A percentile compares a stretch with the other conserved stretches of the same genome.
phyloP scores from a whole-genome alignment of 2,329 filamentous ascomycete genomes.

The Orbilia quercus region DNA sequence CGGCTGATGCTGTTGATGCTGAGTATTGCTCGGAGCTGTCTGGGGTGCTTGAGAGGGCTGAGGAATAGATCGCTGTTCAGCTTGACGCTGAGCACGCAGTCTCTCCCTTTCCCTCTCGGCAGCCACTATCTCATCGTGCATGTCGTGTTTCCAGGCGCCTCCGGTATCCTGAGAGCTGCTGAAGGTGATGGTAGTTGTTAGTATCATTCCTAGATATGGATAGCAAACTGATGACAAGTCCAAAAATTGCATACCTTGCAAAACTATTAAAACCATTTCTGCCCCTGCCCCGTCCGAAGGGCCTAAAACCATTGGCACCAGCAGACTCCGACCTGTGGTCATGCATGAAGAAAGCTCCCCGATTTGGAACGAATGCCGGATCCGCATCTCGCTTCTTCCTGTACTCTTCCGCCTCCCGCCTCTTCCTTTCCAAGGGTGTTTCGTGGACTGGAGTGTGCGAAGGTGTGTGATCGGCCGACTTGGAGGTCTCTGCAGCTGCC shows the following conservation, averaged over 20 bases:
- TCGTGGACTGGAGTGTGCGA: slow-evolving; percentile 65
- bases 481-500: slow-evolving; percentile 61
- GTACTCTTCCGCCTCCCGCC: slow-evolving; percentile 90
- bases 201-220: slow-evolving; percentile 31
- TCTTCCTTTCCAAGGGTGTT: slow-evolving; percentile 75
- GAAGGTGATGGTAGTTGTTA: slow-evolving; percentile 29
- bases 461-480: slow-evolving; percentile 60
- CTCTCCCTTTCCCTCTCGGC: slow-evolving; percentile 53
- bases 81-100: slow-evolving; percentile 51
- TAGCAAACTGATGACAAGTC: slow-evolving; percentile 20
- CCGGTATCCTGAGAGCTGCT: slow-evolving; percentile 69
- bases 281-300: slow-evolving; percentile 74
- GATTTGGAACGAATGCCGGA: slow-evolving; percentile 91
- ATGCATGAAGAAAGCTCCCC: slow-evolving; percentile 97
- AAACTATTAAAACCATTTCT: slow-evolving; percentile 70
- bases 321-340: slow-evolving; percentile 85
- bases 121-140: slow-evolving; percentile 74
- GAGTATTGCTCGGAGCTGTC: slow-evolving; percentile 57
- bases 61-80: slow-evolving; percentile 39
- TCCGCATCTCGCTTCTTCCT: slow-evolving; percentile 87
- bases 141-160: slow-evolving; percentile 91
- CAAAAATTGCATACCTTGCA: slow-evolving; percentile 41
- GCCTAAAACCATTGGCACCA: slow-evolving; percentile 79
- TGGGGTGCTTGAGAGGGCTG: slow-evolving; percentile 46
- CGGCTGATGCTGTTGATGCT: slow-evolving; percentile 58